phyloP scores from a whole-genome alignment of 768 basidiomycete genomes.

The Erythrobasidium yunnanense region DNA sequence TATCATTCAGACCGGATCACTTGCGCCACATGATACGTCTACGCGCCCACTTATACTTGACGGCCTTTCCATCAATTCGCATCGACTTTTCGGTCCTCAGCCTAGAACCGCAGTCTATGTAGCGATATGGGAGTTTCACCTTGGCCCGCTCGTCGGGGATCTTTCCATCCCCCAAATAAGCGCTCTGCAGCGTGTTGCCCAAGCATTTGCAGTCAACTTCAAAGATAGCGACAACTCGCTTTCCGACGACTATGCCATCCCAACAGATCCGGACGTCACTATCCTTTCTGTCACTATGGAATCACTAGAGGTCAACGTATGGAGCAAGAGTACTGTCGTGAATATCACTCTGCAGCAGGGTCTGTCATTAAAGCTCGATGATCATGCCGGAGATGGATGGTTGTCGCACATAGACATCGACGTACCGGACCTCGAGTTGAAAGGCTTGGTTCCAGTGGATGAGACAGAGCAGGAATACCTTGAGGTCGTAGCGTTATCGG shows the following conservation, averaged over 20 bases:
- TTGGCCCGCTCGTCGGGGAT: slow-evolving; percentile 47
- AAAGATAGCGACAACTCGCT: slow-evolving; percentile 70
- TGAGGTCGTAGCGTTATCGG: slow-evolving; percentile 32
- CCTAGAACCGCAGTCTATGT: slow-evolving; percentile 75
- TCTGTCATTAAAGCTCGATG: slow-evolving; percentile 59
- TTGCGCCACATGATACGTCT: background rate
- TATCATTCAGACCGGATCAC: slow-evolving; percentile 35
- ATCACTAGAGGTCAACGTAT: slow-evolving; percentile 52
- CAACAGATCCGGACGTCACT: slow-evolving; percentile 73
- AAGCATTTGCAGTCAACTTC: slow-evolving; percentile 60
- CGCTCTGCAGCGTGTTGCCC: slow-evolving; percentile 49
- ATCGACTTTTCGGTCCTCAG: slow-evolving; percentile 79
- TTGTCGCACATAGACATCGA: slow-evolving; percentile 44
- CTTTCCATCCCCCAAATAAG: slow-evolving; percentile 51
- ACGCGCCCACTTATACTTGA: background rate
- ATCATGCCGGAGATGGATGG: slow-evolving; percentile 59
- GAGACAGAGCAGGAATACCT: slow-evolving; percentile 27
- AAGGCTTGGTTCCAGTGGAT: slow-evolving; percentile 26
- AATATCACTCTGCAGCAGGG: slow-evolving; percentile 53
- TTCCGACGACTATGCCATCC: slow-evolving; percentile 54
- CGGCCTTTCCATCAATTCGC: slow-evolving; percentile 69
- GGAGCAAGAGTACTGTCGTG: slow-evolving; percentile 50
- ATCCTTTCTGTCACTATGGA: slow-evolving; percentile 61
- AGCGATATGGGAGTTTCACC: slow-evolving; percentile 80
- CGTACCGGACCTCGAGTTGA: slow-evolving; percentile 11